A percentile compares a stretch with the other conserved stretches of the same genome.
These are phyloP conservation scores for Aspergillus japonicus DNA, from an alignment of 2,329 filamentous ascomycete species.

Conservation along the genomic window DNA sequence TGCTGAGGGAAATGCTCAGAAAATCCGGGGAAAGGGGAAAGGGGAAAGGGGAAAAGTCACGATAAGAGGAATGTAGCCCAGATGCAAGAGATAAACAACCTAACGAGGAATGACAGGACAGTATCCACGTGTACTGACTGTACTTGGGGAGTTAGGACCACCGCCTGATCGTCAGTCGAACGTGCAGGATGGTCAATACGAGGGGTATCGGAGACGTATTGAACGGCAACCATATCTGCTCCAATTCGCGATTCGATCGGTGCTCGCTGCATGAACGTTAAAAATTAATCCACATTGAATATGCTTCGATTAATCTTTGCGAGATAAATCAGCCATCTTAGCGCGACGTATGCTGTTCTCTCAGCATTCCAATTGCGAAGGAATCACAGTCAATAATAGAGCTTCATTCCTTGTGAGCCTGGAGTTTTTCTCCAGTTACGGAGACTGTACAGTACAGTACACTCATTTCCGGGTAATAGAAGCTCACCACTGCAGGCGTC, in stretches of 20 bases:
- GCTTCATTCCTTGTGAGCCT: neutral
- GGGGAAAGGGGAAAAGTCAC: neutral
- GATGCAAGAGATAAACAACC: neutral
- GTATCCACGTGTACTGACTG: constrained; percentile 9
- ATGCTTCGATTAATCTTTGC: neutral
- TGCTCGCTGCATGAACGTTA: constrained; percentile 1
- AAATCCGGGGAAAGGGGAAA: constrained; percentile 2
- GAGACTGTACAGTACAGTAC: neutral
- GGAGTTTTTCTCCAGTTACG: neutral
- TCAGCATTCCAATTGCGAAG: constrained; percentile 1
- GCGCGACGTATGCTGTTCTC: neutral
- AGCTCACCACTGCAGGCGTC: neutral
- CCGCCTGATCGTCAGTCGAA: constrained; percentile 1
- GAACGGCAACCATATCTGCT: neutral
- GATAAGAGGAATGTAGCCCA: constrained; percentile 1
- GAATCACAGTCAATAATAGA: neutral
- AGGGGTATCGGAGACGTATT: neutral
- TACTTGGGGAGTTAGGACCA: constrained; percentile 11
- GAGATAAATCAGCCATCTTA: neutral
- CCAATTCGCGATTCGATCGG: neutral
- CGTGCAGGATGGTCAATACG: neutral
- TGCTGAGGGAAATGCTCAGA: neutral
- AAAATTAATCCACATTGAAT: neutral
- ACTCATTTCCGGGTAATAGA: neutral
- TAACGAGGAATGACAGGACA: constrained; percentile 4